Conservation (phyloP, 2,329 filamentous ascomycete genomes). For the Bisporella sp. region DNA sequence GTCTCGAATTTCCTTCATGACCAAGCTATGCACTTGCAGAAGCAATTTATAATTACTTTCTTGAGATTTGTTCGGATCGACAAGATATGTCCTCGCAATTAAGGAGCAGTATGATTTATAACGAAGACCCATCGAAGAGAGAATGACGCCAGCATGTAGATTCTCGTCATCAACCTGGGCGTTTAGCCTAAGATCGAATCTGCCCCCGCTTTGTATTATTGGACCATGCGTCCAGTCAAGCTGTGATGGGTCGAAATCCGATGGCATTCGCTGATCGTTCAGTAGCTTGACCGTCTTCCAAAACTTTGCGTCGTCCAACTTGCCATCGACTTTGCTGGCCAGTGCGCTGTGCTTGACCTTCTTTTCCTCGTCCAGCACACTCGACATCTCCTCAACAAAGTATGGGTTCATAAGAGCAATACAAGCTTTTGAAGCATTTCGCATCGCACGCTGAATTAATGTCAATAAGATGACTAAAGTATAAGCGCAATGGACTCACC, state of each 20-base stretch:
- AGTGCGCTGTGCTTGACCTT: slow-evolving; percentile 87
- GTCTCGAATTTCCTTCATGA: slow-evolving; percentile 85
- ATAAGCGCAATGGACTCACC: slow-evolving; percentile 30
- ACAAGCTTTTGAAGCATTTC: slow-evolving; percentile 88
- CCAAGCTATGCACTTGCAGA: slow-evolving; percentile 74
- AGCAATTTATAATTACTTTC: slow-evolving; percentile 92
- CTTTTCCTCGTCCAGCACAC: slow-evolving; percentile 91
- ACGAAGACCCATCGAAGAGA: slow-evolving; percentile 83
- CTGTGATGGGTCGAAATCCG: slow-evolving; percentile 79
- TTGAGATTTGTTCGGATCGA: slow-evolving; percentile 94
- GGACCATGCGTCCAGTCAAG: slow-evolving; percentile 93
- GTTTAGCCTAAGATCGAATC: slow-evolving; percentile 81
- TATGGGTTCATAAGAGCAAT: slow-evolving; percentile 93
- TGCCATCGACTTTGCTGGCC: slow-evolving; percentile 80
- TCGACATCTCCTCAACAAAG: slow-evolving; percentile 97
- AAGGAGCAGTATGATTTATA: slow-evolving; percentile 95
- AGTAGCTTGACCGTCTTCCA: slow-evolving; percentile 74
- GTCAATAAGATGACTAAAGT: not conserved
- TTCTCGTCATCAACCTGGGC: slow-evolving; percentile 73
- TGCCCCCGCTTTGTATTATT: slow-evolving; percentile 89
- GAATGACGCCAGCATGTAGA: slow-evolving; percentile 86
- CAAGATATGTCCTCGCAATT: slow-evolving; percentile 88
- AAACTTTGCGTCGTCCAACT: slow-evolving; percentile 89
- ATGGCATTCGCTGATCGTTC: slow-evolving; percentile 68
- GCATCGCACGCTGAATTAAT: slow-evolving; percentile 66